phyloP scores from a whole-genome alignment of 495 filamentous ascomycete genomes.

The Hypoxylon crocopeplum region DNA sequence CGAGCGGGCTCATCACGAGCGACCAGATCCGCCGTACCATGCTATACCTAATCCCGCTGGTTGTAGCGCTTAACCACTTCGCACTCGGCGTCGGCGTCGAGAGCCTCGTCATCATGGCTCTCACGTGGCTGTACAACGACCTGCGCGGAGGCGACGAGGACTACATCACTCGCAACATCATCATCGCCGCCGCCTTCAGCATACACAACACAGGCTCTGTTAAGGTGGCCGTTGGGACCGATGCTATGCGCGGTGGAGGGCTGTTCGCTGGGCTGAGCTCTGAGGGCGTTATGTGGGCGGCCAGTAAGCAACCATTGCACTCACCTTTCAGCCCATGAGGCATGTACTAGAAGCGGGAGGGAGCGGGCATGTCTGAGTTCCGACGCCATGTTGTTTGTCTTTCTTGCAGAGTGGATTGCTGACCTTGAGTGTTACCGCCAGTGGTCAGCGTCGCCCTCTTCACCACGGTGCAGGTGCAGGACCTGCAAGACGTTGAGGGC shows the following conservation, averaged over 20 bases:
- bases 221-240: conserved; percentile 16
- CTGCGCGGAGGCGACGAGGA: conserved; percentile 53
- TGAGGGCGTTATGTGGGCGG: neutral
- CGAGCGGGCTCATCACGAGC: conserved; percentile 46
- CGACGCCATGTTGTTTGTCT: no score
- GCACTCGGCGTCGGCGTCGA: conserved; percentile 47
- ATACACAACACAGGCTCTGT: conserved; percentile 45
- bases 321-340: no score
- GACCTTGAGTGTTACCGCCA: no score
- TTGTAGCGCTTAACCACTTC: conserved; percentile 37
- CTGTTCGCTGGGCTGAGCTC: neutral
- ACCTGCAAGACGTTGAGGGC: neutral
- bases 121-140: conserved; percentile 64
- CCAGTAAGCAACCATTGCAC: no score
- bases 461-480: conserved; percentile 32
- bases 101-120: conserved; percentile 42
- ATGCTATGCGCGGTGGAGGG: neutral
- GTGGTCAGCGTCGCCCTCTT: conserved; percentile 50
- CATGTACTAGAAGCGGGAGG: no score
- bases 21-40: conserved; percentile 47
- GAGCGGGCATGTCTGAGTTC: no score
- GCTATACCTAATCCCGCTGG: conserved; percentile 45
- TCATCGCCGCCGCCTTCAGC: conserved; percentile 52
- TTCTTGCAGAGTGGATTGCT: no score
- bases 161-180: conserved; percentile 45